phyloP scores from a whole-genome alignment of 768 basidiomycete genomes.

The Lactarius sp. region DNA sequence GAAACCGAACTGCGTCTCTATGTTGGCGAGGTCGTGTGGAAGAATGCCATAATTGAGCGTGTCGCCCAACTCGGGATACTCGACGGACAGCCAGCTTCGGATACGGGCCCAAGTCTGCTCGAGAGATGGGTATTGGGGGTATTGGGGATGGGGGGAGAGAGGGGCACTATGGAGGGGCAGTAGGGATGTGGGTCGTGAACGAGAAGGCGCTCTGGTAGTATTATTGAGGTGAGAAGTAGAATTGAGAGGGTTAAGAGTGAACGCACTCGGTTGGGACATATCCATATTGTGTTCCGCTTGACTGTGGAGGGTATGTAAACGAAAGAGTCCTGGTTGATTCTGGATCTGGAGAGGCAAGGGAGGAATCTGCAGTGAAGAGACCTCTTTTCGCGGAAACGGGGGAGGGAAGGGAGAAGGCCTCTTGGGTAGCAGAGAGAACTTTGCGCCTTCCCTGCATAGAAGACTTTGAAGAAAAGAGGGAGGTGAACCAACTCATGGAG shows the following conservation, averaged over 20 bases:
- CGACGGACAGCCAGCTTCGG: constrained; percentile 70
- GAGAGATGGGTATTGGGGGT: constrained; percentile 67
- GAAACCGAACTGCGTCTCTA: constrained; percentile 83
- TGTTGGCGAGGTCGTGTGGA: constrained; percentile 69
- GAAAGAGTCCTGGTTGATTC: constrained; percentile 44
- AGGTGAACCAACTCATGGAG: constrained; percentile 68
- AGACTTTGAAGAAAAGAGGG: constrained; percentile 52
- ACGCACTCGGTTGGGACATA: constrained; percentile 54
- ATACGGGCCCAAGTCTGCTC: constrained; percentile 79
- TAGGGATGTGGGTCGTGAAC: constrained; percentile 47
- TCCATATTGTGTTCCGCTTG: constrained; percentile 48
- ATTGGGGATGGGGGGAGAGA: constrained; percentile 33
- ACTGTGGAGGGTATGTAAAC: constrained; percentile 78
- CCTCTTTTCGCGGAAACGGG: constrained; percentile 55
- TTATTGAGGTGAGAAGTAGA: constrained; percentile 12
- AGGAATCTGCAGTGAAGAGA: constrained; percentile 51
- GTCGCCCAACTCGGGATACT: constrained; percentile 93
- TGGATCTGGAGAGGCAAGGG: constrained; percentile 44
- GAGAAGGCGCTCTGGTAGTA: constrained; percentile 37
- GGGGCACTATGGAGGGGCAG: constrained; percentile 64
- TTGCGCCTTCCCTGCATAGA: constrained; percentile 45
- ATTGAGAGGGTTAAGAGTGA: constrained; percentile 1
- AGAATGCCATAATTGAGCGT: constrained; percentile 91
- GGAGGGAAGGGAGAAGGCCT: constrained; percentile 85
- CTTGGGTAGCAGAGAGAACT: constrained; percentile 73